A percentile compares a stretch with the other conserved stretches of the same genome.
Conservation (phyloP, 768 basidiomycete species). For the Podaxis sp. region DNA sequence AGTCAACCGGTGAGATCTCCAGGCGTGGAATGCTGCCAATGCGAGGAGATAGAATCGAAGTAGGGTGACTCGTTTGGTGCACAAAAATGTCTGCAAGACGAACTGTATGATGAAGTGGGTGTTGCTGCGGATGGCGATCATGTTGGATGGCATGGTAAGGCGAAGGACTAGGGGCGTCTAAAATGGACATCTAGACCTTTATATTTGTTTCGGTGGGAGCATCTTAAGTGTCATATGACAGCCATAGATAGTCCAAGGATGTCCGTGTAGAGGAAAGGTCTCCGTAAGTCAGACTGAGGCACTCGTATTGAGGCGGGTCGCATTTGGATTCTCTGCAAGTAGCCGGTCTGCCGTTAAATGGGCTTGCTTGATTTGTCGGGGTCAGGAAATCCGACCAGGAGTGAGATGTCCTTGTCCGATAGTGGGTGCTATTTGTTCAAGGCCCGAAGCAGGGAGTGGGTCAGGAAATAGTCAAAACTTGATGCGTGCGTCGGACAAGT, state of each 20-base stretch:
- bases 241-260: background rate
- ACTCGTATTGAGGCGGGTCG: background rate
- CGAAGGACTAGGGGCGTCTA: background rate
- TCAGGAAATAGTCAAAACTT: too few relatives aligned
- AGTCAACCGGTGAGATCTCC: background rate
- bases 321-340: background rate
- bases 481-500: background rate
- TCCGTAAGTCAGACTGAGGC: background rate
- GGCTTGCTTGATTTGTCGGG: background rate
- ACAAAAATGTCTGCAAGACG: constrained; percentile 27
- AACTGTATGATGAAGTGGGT: constrained; percentile 22
- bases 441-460: too few relatives aligned
- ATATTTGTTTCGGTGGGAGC: background rate
- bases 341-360: background rate
- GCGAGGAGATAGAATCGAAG: constrained; percentile 27
- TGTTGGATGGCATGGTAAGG: background rate
- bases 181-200: background rate
- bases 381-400: background rate
- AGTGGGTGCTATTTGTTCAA: too few relatives aligned
- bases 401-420: background rate
- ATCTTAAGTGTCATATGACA: background rate
- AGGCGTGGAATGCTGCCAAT: constrained; percentile 16
- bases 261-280: background rate
- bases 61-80: constrained; percentile 24
- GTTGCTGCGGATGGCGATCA: constrained; percentile 7